phyloP scores from a whole-genome alignment of 1,284 basidiomycete genomes.

The Serendipita sp. region DNA sequence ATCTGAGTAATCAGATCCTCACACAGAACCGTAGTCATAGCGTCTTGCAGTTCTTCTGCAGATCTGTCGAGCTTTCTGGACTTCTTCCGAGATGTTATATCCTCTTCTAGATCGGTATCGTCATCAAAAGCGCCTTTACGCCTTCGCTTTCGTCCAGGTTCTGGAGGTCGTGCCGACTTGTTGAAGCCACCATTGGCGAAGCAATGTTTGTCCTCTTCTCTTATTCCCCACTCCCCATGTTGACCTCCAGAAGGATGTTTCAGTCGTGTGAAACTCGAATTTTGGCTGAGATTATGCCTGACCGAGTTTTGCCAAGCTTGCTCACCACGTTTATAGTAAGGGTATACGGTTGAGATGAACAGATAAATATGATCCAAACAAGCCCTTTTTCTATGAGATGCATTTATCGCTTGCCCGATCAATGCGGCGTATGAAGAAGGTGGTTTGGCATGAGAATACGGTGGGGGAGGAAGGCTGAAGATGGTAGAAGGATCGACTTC shows the following conservation, averaged over 20 bases:
- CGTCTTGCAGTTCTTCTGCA: background rate
- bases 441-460: constrained; percentile 64
- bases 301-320: constrained; percentile 94
- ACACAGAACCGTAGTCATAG: background rate
- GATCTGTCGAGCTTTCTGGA: background rate
- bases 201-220: constrained; percentile 2
- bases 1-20: background rate
- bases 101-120: constrained; percentile 3
- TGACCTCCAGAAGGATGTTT: constrained; percentile 1
- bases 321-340: constrained; percentile 84
- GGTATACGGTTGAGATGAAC: constrained; percentile 88
- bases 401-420: constrained; percentile 87
- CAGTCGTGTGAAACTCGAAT: constrained; percentile 3
- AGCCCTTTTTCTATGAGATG: constrained; percentile 69
- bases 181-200: background rate
- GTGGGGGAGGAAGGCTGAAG: constrained; percentile 67
- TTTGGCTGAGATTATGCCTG: constrained; percentile 59
- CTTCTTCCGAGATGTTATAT: background rate
- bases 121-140: constrained; percentile 2
- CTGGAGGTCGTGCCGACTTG: background rate
- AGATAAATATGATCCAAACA: constrained; percentile 93
- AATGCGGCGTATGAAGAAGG: constrained; percentile 85
- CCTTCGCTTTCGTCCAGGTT: background rate
- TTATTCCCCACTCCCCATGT: background rate
- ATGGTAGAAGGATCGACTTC: constrained; percentile 4